Evolutionary conservation across 192 early-diverging fungal genomes (phyloP).

Genomic region (Martensiomyces pterosporus): DNA sequence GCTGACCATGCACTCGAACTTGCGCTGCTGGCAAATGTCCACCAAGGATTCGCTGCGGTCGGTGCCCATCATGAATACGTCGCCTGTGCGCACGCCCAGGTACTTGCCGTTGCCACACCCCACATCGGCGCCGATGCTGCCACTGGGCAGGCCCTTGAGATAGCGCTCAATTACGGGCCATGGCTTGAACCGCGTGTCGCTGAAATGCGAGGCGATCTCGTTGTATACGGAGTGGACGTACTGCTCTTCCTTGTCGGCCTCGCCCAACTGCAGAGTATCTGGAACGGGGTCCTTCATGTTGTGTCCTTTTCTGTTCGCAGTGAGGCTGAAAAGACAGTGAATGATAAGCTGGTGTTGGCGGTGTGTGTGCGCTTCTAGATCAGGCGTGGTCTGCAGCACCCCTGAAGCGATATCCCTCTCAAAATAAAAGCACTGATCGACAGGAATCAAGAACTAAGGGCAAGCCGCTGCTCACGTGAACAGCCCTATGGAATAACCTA

Average conservation of each 20-base stretch:
- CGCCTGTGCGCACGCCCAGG: conserved; percentile 74
- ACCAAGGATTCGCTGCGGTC: conserved; percentile 81
- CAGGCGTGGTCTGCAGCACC: too few species aligned
- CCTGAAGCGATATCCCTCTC: too few species aligned
- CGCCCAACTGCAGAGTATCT: conserved; percentile 27
- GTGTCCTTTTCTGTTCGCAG: conserved; percentile 1
- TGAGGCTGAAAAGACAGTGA: too few species aligned
- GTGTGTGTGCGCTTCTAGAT: too few species aligned
- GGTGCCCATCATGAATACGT: conserved; percentile 76
- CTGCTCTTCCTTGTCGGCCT: conserved; percentile 60
- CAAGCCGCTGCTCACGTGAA: too few species aligned
- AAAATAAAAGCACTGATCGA: too few species aligned
- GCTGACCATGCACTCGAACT: conserved; percentile 76
- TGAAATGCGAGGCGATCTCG: conserved; percentile 88
- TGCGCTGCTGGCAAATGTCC: conserved; percentile 65
- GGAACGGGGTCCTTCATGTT: conserved; percentile 30
- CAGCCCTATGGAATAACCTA: too few species aligned
- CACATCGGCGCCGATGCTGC: conserved; percentile 86
- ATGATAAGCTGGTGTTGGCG: too few species aligned
- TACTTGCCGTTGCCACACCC: conserved; percentile 99
- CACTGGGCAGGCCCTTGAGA: conserved; percentile 54
- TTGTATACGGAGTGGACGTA: conserved; percentile 93
- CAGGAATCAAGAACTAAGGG: too few species aligned
- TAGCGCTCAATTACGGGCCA: conserved; percentile 96
- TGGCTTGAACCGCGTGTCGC: conserved; percentile 94